phyloP scores from a whole-genome alignment of 768 basidiomycete genomes.

The Naematelia aurantialba region DNA sequence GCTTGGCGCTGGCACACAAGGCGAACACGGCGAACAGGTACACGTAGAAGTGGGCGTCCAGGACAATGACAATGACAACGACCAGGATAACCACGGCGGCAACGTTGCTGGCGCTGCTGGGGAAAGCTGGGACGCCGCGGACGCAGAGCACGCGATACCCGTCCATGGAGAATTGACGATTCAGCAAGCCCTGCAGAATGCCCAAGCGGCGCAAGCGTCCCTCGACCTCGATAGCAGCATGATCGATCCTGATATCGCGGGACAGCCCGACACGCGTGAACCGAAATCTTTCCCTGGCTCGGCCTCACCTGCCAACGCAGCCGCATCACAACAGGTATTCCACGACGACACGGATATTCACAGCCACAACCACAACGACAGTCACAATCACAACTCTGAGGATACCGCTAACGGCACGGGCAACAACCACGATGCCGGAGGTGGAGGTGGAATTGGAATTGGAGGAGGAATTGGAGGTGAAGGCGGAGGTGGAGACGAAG shows the following conservation, averaged over 20 bases:
- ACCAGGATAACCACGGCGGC: background rate
- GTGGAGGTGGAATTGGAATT: too few species aligned
- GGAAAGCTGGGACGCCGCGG: slow-evolving; percentile 1
- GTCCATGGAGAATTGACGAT: slow-evolving; percentile 7
- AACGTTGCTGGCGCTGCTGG: background rate
- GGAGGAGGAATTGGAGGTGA: too few species aligned
- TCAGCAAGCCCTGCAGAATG: slow-evolving; percentile 10
- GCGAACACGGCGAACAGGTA: background rate
- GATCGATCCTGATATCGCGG: background rate
- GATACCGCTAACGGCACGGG: too few species aligned
- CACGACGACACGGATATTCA: too few species aligned
- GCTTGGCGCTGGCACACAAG: background rate
- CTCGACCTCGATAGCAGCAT: background rate
- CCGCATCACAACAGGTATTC: too few species aligned
- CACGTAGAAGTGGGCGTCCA: background rate
- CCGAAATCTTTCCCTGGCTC: too few species aligned
- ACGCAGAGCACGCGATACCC: background rate
- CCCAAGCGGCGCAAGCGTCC: background rate
- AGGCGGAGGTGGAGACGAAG: too few species aligned
- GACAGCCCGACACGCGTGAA: too few species aligned
- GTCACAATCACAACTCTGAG: too few species aligned
- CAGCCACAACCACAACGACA: too few species aligned
- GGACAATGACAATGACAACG: background rate
- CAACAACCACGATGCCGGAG: too few species aligned
- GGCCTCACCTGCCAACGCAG: too few species aligned